A percentile compares a stretch with the other conserved stretches of the same genome.
Conservation (phyloP, 2,329 filamentous ascomycete species). For the Fusarium euwallaceae region DNA sequence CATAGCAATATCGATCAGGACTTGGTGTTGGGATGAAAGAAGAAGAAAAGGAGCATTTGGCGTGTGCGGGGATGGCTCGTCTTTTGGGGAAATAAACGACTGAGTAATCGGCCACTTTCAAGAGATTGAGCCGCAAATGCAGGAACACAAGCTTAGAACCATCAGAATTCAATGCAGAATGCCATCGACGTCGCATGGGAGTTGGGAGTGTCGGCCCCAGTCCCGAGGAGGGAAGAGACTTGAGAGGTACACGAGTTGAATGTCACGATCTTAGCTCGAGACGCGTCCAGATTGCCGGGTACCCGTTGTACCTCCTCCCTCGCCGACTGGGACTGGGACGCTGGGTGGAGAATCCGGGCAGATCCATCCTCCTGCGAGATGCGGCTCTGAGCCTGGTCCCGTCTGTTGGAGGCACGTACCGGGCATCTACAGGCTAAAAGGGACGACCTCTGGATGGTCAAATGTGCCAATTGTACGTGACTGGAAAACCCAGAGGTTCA, state of each 20-base stretch:
- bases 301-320: conserved; percentile 43
- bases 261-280: conserved; percentile 49
- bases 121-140: background rate
- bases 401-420: conserved; percentile 30
- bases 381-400: conserved; percentile 46
- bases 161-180: background rate
- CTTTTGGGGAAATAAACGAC: background rate
- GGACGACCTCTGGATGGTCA: conserved; percentile 16
- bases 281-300: conserved; percentile 46
- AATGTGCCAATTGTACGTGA: conserved; percentile 1
- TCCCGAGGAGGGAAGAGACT: conserved; percentile 44
- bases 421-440: conserved; percentile 21
- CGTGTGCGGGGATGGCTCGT: background rate
- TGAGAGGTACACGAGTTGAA: conserved; percentile 45
- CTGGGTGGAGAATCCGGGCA: conserved; percentile 46
- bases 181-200: conserved; percentile 14
- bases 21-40: too few species aligned
- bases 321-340: conserved; percentile 1
- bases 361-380: conserved; percentile 42
- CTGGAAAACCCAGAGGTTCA: conserved; percentile 12
- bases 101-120: background rate
- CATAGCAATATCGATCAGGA: background rate
- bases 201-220: conserved; percentile 24
- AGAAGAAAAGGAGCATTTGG: background rate
- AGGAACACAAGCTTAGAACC: background rate